Conservation (phyloP, 73 alveolate species). For the Stentor roeselii region DNA sequence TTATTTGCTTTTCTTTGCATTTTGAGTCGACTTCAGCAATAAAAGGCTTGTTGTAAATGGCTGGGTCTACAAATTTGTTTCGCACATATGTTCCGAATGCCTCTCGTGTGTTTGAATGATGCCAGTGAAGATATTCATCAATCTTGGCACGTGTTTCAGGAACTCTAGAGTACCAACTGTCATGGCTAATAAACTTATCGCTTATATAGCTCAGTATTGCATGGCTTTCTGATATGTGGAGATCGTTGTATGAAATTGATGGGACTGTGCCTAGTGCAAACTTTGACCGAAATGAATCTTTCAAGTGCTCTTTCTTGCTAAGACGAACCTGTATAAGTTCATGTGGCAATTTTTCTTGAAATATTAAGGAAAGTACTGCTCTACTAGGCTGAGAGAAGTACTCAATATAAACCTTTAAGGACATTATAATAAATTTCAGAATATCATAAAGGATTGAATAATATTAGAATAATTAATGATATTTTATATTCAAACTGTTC, state of each 20-base stretch:
- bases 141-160: slow-evolving; percentile 36
- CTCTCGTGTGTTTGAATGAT: slow-evolving; percentile 45
- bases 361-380: slow-evolving; percentile 52
- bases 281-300: slow-evolving; percentile 31
- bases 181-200: slow-evolving; percentile 32
- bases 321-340: slow-evolving; percentile 36
- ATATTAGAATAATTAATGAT: too few relatives aligned
- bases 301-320: slow-evolving; percentile 33
- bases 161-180: slow-evolving; percentile 64
- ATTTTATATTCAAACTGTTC: too few relatives aligned
- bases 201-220: slow-evolving; percentile 56
- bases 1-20: too few relatives aligned
- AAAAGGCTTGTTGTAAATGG: too few relatives aligned
- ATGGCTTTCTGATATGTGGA: slow-evolving; percentile 49
- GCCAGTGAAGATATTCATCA: slow-evolving; percentile 60
- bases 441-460: too few relatives aligned
- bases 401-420: neutral
- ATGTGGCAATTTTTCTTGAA: slow-evolving; percentile 35
- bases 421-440: too few relatives aligned
- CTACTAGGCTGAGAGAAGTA: slow-evolving; percentile 54
- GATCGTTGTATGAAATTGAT: slow-evolving; percentile 42
- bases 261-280: slow-evolving; percentile 53
- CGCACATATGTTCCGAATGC: neutral
- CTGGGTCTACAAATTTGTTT: neutral
- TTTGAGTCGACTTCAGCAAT: neutral